These are phyloP conservation scores for Rosa lucieae DNA, from an alignment of 306 rosid genomes.

Conservation along the genomic window DNA sequence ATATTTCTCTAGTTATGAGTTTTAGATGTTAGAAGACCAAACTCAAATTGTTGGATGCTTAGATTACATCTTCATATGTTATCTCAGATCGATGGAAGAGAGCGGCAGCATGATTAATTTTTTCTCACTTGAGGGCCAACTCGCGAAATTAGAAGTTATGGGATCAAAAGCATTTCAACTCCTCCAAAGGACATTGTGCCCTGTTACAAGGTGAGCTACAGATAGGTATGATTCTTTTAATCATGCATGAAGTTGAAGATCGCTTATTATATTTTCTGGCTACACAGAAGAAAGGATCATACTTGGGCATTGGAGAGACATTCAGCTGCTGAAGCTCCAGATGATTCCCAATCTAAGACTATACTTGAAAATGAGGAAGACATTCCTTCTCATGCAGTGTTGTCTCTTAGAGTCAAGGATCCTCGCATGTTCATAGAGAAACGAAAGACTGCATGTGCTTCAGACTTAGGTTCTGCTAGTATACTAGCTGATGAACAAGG, in stretches of 20 bases:
- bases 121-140: constrained; percentile 76
- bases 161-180: constrained; percentile 65
- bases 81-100: constrained; percentile 61
- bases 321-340: constrained; percentile 30
- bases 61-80: not conserved
- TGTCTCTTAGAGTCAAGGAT: constrained; percentile 64
- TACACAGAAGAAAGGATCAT: constrained; percentile 46
- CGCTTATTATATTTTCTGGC: not conserved
- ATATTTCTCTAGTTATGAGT: constrained; percentile 10
- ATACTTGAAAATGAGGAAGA: constrained; percentile 38
- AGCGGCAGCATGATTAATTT: constrained; percentile 43
- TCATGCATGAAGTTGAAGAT: not conserved
- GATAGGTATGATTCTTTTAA: not conserved
- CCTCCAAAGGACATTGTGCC: constrained; percentile 69
- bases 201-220: constrained; percentile 52
- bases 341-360: constrained; percentile 34
- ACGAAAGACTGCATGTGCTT: constrained; percentile 21
- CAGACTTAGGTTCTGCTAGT: constrained; percentile 35
- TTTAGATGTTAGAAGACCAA: not conserved
- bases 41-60: not conserved
- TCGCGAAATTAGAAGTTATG: constrained; percentile 72
- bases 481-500: constrained; percentile 32
- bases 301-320: constrained; percentile 42
- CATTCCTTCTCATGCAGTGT: constrained; percentile 45
- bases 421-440: constrained; percentile 56